Evolutionary conservation across 2,329 filamentous ascomycete species (phyloP), one percentile per base, ranked within the genome.

Genomic region (Alternaria burnsii): DNA sequence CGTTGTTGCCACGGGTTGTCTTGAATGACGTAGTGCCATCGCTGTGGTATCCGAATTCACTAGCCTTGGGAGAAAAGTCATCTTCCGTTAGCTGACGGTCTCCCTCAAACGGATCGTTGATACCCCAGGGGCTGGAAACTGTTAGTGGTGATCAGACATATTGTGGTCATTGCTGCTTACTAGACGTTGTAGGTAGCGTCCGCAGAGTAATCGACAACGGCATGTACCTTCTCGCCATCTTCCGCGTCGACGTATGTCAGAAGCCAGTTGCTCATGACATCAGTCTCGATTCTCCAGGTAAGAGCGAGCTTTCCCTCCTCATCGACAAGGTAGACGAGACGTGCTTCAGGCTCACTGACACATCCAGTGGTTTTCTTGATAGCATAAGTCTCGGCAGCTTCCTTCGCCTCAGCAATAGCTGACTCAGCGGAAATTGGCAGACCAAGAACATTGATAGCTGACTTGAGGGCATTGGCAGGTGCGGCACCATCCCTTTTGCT

Each of bases 1-100:
- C 86, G 66, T 88, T 89, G 79, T 89, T 89, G 41, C 87, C 87
- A 1, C 82, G 81, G 5, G 85, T 86, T 0, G 81, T 84, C 41
- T 81, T 84, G 74, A 84, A 88, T 38, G 77, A 80, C 26, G 68
- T 78, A 5, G 66, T 71, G 5, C 85, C 86, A 42, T 84, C 81
- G 18, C 76, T 77, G 53, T 84, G 76, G 86, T 86, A 89, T 28
- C 82, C 84, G 58, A 86, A 85, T 46, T 82, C 81, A 8, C 84
- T 87, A 7, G 82, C 75, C 12, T 62, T 57, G 0, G 70, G 62
- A 60, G 84, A 79, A 77, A 82, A 85, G 0, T 86, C 86, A 63
- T 88, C 80, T 14, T 76, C 72, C 11, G 86, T 59, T 16, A 82
- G 71, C 1, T 64, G 55, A 14, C 85, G 83, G 7, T 68, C 63